A percentile compares a stretch with the other conserved stretches of the same genome.
phyloP scores from a whole-genome alignment of 768 basidiomycete species.

The Porphyrellus cyaneotinctus region DNA sequence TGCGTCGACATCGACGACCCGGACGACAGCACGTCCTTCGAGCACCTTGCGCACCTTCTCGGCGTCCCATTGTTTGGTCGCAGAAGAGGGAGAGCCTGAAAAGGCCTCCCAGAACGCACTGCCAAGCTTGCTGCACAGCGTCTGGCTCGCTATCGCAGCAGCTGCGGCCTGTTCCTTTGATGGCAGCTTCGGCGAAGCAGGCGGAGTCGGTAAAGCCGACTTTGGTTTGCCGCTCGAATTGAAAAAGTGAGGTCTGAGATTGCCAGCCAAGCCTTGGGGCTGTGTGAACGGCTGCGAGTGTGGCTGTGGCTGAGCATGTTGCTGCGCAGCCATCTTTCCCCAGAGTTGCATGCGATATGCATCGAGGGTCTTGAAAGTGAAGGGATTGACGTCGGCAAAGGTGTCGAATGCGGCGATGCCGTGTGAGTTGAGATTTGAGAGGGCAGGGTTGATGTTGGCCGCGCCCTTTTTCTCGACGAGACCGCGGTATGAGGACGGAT shows the following conservation, averaged over 20 bases:
- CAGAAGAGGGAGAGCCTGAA: conserved; percentile 40
- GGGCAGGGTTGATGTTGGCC: conserved; percentile 28
- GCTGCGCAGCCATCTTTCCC: conserved; percentile 84
- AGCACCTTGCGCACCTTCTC: conserved; percentile 80
- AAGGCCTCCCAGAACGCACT: conserved; percentile 89
- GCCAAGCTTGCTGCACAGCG: conserved; percentile 65
- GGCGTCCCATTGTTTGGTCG: conserved; percentile 50
- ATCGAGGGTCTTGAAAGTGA: conserved; percentile 85
- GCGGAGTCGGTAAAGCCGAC: conserved; percentile 40
- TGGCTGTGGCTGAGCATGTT: conserved; percentile 39
- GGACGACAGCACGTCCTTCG: conserved; percentile 77
- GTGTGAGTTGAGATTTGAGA: conserved; percentile 28
- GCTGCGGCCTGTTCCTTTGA: conserved; percentile 31
- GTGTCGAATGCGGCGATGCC: conserved; percentile 58
- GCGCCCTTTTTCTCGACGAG: conserved; percentile 32
- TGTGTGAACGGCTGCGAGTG: conserved; percentile 17
- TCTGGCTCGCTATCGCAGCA: conserved; percentile 77
- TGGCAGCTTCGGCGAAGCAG: conserved; percentile 35
- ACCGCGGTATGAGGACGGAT: conserved; percentile 7
- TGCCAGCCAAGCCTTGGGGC: conserved; percentile 38
- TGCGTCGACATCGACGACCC: conserved; percentile 70
- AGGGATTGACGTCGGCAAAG: conserved; percentile 76
- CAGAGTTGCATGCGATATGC: conserved; percentile 89
- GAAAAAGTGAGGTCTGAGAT: conserved; percentile 39
- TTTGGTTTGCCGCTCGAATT: conserved; percentile 9